phyloP scores from a whole-genome alignment of 2,329 filamentous ascomycete genomes.

The Penicillium italicum region DNA sequence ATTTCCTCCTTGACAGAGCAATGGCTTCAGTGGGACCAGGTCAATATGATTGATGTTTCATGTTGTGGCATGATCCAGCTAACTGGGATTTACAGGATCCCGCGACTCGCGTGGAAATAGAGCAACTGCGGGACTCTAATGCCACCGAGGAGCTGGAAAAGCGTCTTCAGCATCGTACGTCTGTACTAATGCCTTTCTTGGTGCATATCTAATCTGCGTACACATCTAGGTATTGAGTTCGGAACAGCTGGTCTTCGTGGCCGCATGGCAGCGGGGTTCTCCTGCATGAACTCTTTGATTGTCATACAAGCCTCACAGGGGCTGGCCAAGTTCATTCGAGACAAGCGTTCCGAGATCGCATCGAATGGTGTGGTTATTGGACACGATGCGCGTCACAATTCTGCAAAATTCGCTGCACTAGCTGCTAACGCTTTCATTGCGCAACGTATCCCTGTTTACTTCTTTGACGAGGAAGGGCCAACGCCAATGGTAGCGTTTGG shows the following conservation, averaged over 20 bases:
- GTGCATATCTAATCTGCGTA: constrained; percentile 7
- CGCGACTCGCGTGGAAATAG: constrained; percentile 53
- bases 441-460: constrained; percentile 57
- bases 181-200: background rate
- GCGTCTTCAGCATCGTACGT: constrained; percentile 50
- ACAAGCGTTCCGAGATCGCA: constrained; percentile 42
- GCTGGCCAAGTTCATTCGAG: constrained; percentile 57
- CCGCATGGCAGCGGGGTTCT: constrained; percentile 64
- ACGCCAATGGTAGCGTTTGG: constrained; percentile 63
- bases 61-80: constrained; percentile 17
- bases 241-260: constrained; percentile 61
- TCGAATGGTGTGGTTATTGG: constrained; percentile 57
- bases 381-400: constrained; percentile 61
- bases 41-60: constrained; percentile 19
- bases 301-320: constrained; percentile 63
- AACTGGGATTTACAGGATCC: constrained; percentile 41
- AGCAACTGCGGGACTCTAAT: constrained; percentile 47
- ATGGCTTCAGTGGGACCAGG: constrained; percentile 58
- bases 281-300: constrained; percentile 57
- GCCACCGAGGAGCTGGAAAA: constrained; percentile 50
- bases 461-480: constrained; percentile 54
- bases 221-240: constrained; percentile 52
- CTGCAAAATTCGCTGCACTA: constrained; percentile 57
- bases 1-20: constrained; percentile 46
- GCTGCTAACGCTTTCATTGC: constrained; percentile 58